Percentiles rank a stretch among this genome's conserved stretches.
These are phyloP conservation scores for Hymenoscyphus linearis DNA, from an alignment of 2,329 filamentous ascomycete species.

Conservation along the genomic window DNA sequence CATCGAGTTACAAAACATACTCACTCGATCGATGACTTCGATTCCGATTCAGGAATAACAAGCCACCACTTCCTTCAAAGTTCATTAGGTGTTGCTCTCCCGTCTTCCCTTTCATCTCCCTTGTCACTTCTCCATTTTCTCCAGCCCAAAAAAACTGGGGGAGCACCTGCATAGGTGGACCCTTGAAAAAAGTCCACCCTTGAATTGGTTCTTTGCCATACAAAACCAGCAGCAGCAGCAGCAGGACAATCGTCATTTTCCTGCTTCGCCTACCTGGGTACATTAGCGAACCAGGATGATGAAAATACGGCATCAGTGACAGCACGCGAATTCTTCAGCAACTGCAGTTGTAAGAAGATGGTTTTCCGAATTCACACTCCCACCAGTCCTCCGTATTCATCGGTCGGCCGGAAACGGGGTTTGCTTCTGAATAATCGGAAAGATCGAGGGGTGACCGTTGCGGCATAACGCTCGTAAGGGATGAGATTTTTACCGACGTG, in stretches of 20 bases:
- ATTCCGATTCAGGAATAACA: neutral
- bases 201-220: neutral
- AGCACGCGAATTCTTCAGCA: neutral
- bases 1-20: neutral
- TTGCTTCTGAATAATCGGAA: no score
- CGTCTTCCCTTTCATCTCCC: neutral
- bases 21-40: neutral
- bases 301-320: neutral
- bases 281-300: neutral
- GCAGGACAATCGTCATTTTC: neutral
- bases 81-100: neutral
- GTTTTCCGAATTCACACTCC: neutral
- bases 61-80: neutral
- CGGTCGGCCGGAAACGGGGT: neutral
- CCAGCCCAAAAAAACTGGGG: neutral
- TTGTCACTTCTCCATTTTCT: neutral
- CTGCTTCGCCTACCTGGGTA: no score
- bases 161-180: neutral
- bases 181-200: neutral
- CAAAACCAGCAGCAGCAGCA: neutral
- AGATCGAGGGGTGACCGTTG: neutral
- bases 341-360: neutral
- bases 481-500: neutral
- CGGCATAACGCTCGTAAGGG: neutral
- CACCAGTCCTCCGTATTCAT: neutral